These are phyloP conservation scores for Hypoxylon sp. DNA, from an alignment of 2,329 filamentous ascomycete species.

Conservation along the genomic window DNA sequence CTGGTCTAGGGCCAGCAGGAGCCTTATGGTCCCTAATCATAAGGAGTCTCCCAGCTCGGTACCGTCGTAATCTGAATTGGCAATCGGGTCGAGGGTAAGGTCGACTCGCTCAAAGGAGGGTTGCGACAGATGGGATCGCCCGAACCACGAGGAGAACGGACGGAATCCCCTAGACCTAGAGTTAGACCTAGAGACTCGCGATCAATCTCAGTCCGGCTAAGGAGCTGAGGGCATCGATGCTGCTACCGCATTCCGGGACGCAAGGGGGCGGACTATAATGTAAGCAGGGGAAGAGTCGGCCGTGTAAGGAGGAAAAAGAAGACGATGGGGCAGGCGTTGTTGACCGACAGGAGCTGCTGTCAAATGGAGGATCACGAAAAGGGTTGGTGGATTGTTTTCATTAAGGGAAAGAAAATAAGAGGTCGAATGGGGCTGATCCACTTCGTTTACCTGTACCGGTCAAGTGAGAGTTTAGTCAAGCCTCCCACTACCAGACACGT, in stretches of 20 bases:
- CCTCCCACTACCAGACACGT: slow-evolving; percentile 25
- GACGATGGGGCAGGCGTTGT: slow-evolving; percentile 16
- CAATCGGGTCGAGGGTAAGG: slow-evolving; percentile 30
- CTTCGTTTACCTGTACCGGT: slow-evolving; percentile 36
- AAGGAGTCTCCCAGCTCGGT: slow-evolving; percentile 48
- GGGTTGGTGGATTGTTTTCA: slow-evolving; percentile 48
- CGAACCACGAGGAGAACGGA: slow-evolving; percentile 37
- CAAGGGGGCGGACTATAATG: slow-evolving; percentile 40
- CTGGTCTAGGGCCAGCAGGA: slow-evolving; percentile 72
- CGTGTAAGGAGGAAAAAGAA: slow-evolving; percentile 30
- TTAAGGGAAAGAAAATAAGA: slow-evolving; percentile 49
- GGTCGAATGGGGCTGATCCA: slow-evolving; percentile 45
- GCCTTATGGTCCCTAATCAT: slow-evolving; percentile 70
- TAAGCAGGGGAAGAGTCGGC: slow-evolving; percentile 31
- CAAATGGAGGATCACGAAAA: slow-evolving; percentile 46
- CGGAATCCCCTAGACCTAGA: slow-evolving; percentile 34
- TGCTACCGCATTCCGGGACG: slow-evolving; percentile 71
- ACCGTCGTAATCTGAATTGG: slow-evolving; percentile 39
- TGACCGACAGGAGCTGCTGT: slow-evolving; percentile 43
- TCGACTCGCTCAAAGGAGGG: slow-evolving; percentile 24
- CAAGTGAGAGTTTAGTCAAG: slow-evolving; percentile 28
- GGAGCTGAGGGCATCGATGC: slow-evolving; percentile 70
- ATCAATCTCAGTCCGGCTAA: slow-evolving; percentile 70
- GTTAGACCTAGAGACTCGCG: slow-evolving; percentile 44
- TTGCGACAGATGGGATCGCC: slow-evolving; percentile 31